phyloP scores from a whole-genome alignment of 176 grass and related monocot genomes.

The Carex kokanica region DNA sequence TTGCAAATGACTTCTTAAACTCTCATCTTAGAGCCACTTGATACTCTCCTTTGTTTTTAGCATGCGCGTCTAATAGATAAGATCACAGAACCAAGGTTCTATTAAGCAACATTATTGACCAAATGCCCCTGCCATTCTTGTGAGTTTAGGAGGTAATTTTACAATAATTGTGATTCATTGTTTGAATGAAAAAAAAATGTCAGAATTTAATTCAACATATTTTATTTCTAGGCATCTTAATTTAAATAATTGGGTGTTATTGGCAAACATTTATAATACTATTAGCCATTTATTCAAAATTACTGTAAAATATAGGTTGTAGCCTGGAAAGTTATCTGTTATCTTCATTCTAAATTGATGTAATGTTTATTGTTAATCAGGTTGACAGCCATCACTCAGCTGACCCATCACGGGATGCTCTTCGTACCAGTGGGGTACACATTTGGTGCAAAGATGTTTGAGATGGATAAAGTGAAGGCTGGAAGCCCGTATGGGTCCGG shows the following conservation, averaged over 20 bases:
- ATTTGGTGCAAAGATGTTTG: conserved; percentile 81
- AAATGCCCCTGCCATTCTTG: background rate
- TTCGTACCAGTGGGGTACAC: conserved; percentile 80
- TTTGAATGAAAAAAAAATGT: background rate
- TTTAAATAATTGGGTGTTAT: background rate
- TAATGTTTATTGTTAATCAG: conserved; percentile 31
- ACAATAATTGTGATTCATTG: background rate
- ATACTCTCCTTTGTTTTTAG: background rate
- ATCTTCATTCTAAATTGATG: conserved; percentile 1
- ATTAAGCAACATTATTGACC: background rate
- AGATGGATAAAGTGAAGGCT: conserved; percentile 84
- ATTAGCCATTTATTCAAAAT: background rate
- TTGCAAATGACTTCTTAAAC: background rate
- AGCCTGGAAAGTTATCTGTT: no score
- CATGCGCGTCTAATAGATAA: background rate
- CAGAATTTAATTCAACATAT: background rate
- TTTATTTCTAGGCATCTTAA: background rate
- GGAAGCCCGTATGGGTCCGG: conserved; percentile 81
- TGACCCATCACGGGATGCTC: conserved; percentile 82
- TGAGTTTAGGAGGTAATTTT: background rate
- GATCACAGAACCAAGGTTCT: background rate
- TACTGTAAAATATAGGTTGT: background rate
- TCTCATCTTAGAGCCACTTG: background rate
- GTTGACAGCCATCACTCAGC: conserved; percentile 72
- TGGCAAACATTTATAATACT: background rate